A percentile compares a stretch with the other conserved stretches of the same genome.
phyloP scores from a whole-genome alignment of 1,284 basidiomycete species.

The Puccinia polysora region DNA sequence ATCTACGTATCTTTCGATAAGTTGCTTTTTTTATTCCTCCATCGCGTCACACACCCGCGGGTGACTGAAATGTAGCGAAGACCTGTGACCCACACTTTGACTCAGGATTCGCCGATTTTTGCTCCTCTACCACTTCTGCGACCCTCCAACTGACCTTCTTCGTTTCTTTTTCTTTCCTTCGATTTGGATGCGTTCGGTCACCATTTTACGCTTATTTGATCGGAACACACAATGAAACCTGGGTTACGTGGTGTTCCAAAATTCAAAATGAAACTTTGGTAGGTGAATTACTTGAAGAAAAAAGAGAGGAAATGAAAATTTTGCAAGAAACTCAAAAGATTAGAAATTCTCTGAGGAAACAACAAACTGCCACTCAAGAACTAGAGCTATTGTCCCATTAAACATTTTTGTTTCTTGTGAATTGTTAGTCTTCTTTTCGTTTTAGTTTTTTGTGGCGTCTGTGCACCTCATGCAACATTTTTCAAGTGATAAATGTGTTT shows the following conservation, averaged over 20 bases:
- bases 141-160: too few relatives aligned
- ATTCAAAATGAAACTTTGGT: neutral
- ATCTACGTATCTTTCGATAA: neutral
- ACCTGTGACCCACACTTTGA: too few relatives aligned
- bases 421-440: too few relatives aligned
- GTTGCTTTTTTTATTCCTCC: neutral
- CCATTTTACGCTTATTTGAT: neutral
- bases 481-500: too few relatives aligned
- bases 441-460: too few relatives aligned
- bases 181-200: neutral
- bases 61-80: too few relatives aligned
- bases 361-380: too few relatives aligned
- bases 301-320: slow-evolving; percentile 15
- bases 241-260: neutral
- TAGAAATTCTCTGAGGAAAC: slow-evolving; percentile 14
- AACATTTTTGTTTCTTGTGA: too few relatives aligned
- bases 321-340: slow-evolving; percentile 37
- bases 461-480: too few relatives aligned
- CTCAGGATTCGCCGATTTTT: too few relatives aligned
- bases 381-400: too few relatives aligned
- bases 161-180: neutral
- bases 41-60: neutral
- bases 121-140: too few relatives aligned
- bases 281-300: slow-evolving; percentile 31
- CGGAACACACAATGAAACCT: neutral